Evolutionary conservation across 805 yeast genomes (phyloP).

Genomic region (Sugiyamaella chiloensis): DNA sequence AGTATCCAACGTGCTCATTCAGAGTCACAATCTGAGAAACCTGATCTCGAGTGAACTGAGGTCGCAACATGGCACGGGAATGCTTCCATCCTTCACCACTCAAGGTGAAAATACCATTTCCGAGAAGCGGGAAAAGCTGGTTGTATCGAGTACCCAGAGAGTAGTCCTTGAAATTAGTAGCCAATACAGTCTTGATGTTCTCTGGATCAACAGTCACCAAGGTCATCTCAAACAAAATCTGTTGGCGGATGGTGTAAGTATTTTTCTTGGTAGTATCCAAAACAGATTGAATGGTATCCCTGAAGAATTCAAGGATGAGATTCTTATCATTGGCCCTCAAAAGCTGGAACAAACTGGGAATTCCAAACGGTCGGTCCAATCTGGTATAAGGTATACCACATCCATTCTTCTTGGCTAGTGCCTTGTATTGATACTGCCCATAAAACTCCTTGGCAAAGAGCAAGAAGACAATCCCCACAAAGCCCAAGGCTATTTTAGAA

Average conservation of each 20-base stretch:
- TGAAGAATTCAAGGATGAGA: slow-evolving; percentile 8
- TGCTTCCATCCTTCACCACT: slow-evolving; percentile 36
- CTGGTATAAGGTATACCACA: slow-evolving; percentile 1
- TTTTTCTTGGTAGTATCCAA: background rate
- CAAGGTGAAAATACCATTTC: slow-evolving; percentile 36
- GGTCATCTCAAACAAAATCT: slow-evolving; percentile 1
- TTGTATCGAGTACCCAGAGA: slow-evolving; percentile 28
- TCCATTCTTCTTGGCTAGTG: slow-evolving; percentile 11
- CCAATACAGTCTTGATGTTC: slow-evolving; percentile 29
- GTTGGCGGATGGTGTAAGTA: slow-evolving; percentile 1
- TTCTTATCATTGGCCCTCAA: slow-evolving; percentile 7
- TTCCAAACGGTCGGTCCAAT: slow-evolving; percentile 14
- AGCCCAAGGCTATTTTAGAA: background rate
- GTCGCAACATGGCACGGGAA: slow-evolving; percentile 36
- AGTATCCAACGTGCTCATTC: slow-evolving; percentile 27
- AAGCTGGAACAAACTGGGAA: slow-evolving; percentile 1
- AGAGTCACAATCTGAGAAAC: slow-evolving; percentile 29
- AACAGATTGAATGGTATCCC: background rate
- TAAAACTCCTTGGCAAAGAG: slow-evolving; percentile 3
- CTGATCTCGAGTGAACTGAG: slow-evolving; percentile 34
- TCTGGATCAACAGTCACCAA: slow-evolving; percentile 26
- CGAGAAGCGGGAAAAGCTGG: slow-evolving; percentile 30
- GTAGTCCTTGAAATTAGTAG: slow-evolving; percentile 31
- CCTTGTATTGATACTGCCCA: slow-evolving; percentile 7
- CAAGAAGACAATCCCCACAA: slow-evolving; percentile 1